phyloP scores from a whole-genome alignment of 2,329 filamentous ascomycete species.

The Arthrobotrys pseudoclavata region DNA sequence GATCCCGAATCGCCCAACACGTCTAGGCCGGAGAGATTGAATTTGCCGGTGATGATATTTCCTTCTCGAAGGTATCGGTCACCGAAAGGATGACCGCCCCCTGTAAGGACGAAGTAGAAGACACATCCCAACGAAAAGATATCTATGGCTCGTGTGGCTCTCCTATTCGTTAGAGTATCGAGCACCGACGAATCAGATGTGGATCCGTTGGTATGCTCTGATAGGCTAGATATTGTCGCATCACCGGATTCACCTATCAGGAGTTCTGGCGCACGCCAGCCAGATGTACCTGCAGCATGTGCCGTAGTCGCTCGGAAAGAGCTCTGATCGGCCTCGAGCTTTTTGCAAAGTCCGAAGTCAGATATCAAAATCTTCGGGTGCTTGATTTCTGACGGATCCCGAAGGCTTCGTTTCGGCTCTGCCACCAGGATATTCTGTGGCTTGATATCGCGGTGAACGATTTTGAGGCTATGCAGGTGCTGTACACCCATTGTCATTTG shows the following conservation, averaged over 20 bases:
- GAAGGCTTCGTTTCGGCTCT: constrained; percentile 69
- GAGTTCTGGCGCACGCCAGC: constrained; percentile 96
- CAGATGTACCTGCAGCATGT: constrained; percentile 90
- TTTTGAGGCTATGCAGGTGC: constrained; percentile 89
- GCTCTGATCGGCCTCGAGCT: constrained; percentile 91
- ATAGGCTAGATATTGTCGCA: constrained; percentile 62
- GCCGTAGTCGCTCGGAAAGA: constrained; percentile 95
- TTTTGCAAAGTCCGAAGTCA: constrained; percentile 98
- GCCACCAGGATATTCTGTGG: constrained; percentile 95
- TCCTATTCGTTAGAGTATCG: constrained; percentile 74
- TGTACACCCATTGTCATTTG: constrained; percentile 91
- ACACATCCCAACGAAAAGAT: constrained; percentile 97
- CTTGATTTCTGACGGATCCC: constrained; percentile 70
- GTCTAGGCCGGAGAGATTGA: constrained; percentile 78
- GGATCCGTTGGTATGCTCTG: constrained; percentile 67
- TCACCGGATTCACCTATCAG: constrained; percentile 82
- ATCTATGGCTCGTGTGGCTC: constrained; percentile 94
- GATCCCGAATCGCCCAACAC: constrained; percentile 84
- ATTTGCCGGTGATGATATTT: constrained; percentile 93
- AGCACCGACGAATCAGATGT: constrained; percentile 73
- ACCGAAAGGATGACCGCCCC: constrained; percentile 91
- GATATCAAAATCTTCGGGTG: constrained; percentile 91
- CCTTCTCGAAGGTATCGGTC: constrained; percentile 96
- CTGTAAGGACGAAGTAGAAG: constrained; percentile 98
- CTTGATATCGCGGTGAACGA: constrained; percentile 97